Conservation (phyloP, 352 stramenopile species). For the Phytophthora foliorum region DNA sequence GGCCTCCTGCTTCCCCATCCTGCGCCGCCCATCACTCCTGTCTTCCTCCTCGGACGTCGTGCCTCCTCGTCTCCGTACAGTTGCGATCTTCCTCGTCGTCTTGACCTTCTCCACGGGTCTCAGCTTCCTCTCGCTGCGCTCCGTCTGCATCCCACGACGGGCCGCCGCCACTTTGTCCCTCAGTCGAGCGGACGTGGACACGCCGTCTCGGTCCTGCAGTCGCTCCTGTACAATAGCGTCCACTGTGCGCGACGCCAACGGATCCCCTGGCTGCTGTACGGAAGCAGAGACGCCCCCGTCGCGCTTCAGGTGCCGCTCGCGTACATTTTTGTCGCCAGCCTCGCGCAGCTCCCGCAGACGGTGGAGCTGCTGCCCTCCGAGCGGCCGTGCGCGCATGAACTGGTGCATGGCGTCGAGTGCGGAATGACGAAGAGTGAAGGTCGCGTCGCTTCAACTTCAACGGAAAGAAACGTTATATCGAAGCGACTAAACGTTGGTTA, state of each 20-base stretch:
- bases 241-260: conserved; percentile 37
- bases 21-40: conserved; percentile 15
- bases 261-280: conserved; percentile 1
- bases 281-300: neutral
- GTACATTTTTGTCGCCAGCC: conserved; percentile 45
- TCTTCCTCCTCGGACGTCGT: neutral
- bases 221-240: conserved; percentile 60
- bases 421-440: conserved; percentile 29
- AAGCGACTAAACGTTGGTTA: neutral
- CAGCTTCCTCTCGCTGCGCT: conserved; percentile 44
- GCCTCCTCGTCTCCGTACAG: conserved; percentile 41
- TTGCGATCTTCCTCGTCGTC: conserved; percentile 44
- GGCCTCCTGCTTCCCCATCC: conserved; percentile 49
- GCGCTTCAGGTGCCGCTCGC: conserved; percentile 42
- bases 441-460: conserved; percentile 36
- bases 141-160: conserved; percentile 56
- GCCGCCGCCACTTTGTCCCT: conserved; percentile 54
- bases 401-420: conserved; percentile 39
- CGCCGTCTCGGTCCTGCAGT: conserved; percentile 10
- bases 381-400: conserved; percentile 23
- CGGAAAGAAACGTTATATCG: conserved; percentile 14
- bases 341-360: conserved; percentile 57
- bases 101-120: conserved; percentile 1
- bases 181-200: conserved; percentile 38
- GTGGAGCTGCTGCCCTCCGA: conserved; percentile 61